Evolutionary conservation across 139 green algal genomes (phyloP), one percentile per base, ranked within the genome.

Genomic region (Chlorella sorokiniana): DNA sequence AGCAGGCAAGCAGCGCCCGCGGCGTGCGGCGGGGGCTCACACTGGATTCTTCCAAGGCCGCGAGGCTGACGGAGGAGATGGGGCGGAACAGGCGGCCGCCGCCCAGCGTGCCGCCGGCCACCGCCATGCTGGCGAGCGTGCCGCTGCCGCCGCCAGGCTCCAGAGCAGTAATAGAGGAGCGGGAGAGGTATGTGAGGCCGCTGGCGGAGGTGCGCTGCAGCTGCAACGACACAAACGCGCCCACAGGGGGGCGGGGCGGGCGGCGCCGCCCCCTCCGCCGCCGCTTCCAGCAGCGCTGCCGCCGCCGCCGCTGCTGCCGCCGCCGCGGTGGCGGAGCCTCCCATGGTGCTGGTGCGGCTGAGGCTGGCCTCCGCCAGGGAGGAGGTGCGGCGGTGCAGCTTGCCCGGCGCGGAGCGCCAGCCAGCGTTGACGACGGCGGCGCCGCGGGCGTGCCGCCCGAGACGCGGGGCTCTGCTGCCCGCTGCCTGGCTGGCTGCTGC

Each of bases 391-490:
- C 62, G 76, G 44, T 74, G 44, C 42, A 75, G 62, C 76, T 82
- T 82, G 76, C 41, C 51, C 42, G 76, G 76, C 0, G 76, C 76
- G 1, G 76, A 82, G 9, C 62, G 76, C 76, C 65, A 69, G 48
- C 65, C 78, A 52, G 73, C 37, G 6, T 79, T 79, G 38, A 69
- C 14, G 35, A 69, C 52, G 25, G 31, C 51, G 2, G 73, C 52
- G 10, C 31, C 35, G 25, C 52, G 51, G 73, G 73, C 27, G 73
- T 79, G 73, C 52, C 52, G 23, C 31, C 73, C 6, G 38, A 4
- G 27, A n/a, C 56, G 18, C 8, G 16, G 73, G 73, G 54, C 73
- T 79, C 54, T 79, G 73, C 37, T 27, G 27, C 37, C 52, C 73
- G 54, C 73, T 79, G 52, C 54, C 40, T 25, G 73, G 54, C 54